Evolutionary conservation across 768 basidiomycete species (phyloP).

Genomic region (Macrocybe gigantea): DNA sequence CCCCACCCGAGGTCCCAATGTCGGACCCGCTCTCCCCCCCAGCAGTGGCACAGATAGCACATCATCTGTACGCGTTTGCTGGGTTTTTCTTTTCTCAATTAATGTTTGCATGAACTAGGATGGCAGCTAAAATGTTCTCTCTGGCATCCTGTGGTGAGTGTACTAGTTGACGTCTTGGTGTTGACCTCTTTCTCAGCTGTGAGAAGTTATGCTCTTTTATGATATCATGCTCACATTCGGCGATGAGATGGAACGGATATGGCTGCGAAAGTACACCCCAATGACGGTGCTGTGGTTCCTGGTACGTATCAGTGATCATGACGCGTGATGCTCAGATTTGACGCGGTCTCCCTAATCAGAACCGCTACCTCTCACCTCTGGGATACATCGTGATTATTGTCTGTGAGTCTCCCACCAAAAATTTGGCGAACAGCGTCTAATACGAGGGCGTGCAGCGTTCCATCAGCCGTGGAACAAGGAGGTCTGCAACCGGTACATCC

Average conservation of each 20-base stretch:
- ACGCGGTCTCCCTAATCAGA: constrained; percentile 13
- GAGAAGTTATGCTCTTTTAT: constrained; percentile 29
- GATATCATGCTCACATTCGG: constrained; percentile 29
- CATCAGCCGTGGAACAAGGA: constrained; percentile 25
- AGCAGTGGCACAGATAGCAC: constrained; percentile 9
- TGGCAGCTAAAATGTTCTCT: constrained; percentile 30
- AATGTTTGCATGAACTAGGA: constrained; percentile 11
- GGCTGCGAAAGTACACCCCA: constrained; percentile 20
- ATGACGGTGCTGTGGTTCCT: constrained; percentile 25
- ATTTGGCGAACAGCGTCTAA: background rate
- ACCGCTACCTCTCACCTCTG: constrained; percentile 30
- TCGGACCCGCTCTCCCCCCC: constrained; percentile 7
- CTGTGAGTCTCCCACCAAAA: constrained; percentile 15
- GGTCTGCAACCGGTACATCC: constrained; percentile 25
- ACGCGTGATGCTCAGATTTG: background rate
- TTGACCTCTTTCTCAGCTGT: background rate
- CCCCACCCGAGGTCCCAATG: background rate
- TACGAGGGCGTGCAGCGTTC: constrained; percentile 16
- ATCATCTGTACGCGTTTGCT: constrained; percentile 10
- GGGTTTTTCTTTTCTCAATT: background rate
- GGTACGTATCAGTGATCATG: constrained; percentile 11
- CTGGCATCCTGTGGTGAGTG: constrained; percentile 29
- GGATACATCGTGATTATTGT: constrained; percentile 29
- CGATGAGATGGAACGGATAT: constrained; percentile 30
- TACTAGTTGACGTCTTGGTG: background rate